Percentiles rank a stretch among this genome's conserved stretches.
These are phyloP conservation scores for Catharanthus roseus DNA, from an alignment of 257 asterid genomes.

Conservation along the genomic window DNA sequence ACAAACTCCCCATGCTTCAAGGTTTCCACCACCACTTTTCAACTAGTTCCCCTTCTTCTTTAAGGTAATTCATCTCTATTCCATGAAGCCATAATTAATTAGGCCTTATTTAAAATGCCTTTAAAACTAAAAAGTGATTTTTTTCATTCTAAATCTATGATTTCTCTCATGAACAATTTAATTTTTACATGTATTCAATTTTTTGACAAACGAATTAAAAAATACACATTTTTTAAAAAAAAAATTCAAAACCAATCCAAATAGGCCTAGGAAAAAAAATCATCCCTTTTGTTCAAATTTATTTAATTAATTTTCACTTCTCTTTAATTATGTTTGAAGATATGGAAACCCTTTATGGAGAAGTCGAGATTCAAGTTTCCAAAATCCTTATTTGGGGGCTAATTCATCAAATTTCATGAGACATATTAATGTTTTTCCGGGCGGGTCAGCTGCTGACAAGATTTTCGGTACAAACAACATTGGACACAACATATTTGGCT, in stretches of 20 bases:
- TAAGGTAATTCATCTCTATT: background rate
- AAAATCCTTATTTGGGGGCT: slow-evolving; percentile 30
- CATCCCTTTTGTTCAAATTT: too few relatives aligned
- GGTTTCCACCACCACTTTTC: slow-evolving; percentile 48
- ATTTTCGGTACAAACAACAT: slow-evolving; percentile 22
- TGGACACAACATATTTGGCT: slow-evolving; percentile 13
- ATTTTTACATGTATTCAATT: too few relatives aligned
- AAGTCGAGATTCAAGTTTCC: slow-evolving; percentile 26
- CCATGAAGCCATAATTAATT: background rate
- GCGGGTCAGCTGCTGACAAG: slow-evolving; percentile 28
- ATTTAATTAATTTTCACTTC: background rate
- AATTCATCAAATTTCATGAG: slow-evolving; percentile 18
- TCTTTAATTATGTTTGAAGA: slow-evolving; percentile 25
- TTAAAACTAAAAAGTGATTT: too few relatives aligned
- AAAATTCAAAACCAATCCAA: too few relatives aligned
- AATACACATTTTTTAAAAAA: too few relatives aligned
- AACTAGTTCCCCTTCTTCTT: slow-evolving; percentile 18
- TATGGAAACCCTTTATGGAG: slow-evolving; percentile 45
- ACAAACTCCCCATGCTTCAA: slow-evolving; percentile 78
- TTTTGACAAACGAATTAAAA: too few relatives aligned
- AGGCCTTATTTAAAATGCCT: too few relatives aligned
- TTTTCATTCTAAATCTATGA: too few relatives aligned
- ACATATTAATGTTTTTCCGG: slow-evolving; percentile 17
- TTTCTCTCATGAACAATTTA: too few relatives aligned
- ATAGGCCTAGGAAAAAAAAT: too few relatives aligned